phyloP scores from a whole-genome alignment of 768 basidiomycete genomes.

The Roridomyces roridus region DNA sequence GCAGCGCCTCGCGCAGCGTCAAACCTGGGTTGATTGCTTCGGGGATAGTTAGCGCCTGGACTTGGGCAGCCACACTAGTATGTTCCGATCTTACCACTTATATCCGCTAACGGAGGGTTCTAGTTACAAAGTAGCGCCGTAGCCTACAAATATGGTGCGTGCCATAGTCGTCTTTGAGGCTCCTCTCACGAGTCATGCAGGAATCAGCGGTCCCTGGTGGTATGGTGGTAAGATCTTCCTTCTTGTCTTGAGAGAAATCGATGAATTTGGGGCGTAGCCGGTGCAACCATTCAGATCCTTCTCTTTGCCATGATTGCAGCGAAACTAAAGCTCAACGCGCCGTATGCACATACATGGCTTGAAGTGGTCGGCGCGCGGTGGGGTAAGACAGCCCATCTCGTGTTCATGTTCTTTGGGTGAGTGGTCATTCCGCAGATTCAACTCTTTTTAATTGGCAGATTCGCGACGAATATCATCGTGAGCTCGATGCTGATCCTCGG shows the following conservation, averaged over 20 bases:
- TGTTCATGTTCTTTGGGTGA: slow-evolving; percentile 90
- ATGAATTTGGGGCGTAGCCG: slow-evolving; percentile 43
- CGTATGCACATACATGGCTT: slow-evolving; percentile 86
- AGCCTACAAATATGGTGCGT: slow-evolving; percentile 77
- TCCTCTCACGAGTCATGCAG: slow-evolving; percentile 23
- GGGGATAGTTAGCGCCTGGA: slow-evolving; percentile 94
- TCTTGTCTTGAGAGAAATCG: background rate
- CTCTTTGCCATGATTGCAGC: slow-evolving; percentile 92
- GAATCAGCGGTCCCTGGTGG: slow-evolving; percentile 89
- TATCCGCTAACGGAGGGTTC: background rate
- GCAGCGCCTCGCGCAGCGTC: slow-evolving; percentile 79
- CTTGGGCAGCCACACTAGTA: slow-evolving; percentile 83
- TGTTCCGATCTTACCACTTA: slow-evolving; percentile 9
- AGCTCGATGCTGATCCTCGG: slow-evolving; percentile 84
- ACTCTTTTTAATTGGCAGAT: slow-evolving; percentile 37
- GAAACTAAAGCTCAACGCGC: slow-evolving; percentile 91
- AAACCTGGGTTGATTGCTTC: slow-evolving; percentile 93
- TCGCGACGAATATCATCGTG: slow-evolving; percentile 93
- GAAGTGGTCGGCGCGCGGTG: slow-evolving; percentile 85
- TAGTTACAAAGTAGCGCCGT: slow-evolving; percentile 83
- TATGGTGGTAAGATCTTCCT: slow-evolving; percentile 58
- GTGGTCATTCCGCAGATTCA: slow-evolving; percentile 14
- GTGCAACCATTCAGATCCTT: slow-evolving; percentile 87
- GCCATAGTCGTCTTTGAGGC: background rate
- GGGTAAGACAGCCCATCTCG: slow-evolving; percentile 78